These are phyloP conservation scores for Acer yangbiense DNA, from an alignment of 345 rosid species.

Conservation along the genomic window DNA sequence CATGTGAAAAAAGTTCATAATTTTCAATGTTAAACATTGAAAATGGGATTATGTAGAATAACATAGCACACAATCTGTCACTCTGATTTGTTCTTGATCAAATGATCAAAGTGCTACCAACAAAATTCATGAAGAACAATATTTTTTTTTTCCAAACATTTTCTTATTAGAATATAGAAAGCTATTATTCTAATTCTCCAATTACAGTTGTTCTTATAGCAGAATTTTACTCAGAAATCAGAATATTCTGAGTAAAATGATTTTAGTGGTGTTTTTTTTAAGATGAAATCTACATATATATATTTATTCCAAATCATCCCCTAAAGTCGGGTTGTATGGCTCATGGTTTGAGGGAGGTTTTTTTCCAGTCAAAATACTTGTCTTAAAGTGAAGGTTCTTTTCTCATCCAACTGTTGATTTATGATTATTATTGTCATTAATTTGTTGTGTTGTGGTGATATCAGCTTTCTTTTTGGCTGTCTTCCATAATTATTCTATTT, in stretches of 20 bases:
- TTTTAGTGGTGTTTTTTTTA: background rate
- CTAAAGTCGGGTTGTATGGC: background rate
- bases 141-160: background rate
- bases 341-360: background rate
- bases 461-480: conserved; percentile 23
- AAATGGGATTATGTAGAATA: background rate
- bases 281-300: background rate
- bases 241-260: background rate
- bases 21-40: background rate
- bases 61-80: background rate
- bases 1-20: background rate
- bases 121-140: background rate
- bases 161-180: background rate
- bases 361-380: background rate
- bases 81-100: background rate
- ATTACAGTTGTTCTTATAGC: background rate
- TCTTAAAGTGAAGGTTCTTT: background rate
- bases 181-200: conserved; percentile 20
- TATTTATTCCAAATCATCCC: conserved; percentile 7
- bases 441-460: conserved; percentile 14
- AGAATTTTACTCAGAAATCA: conserved; percentile 12
- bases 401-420: background rate
- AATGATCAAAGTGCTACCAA: background rate
- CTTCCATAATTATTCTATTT: conserved; percentile 26
- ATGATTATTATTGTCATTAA: background rate